Evolutionary conservation across 208 protist genomes (phyloP), one percentile per base, ranked within the genome.

Genomic region (Porcisia hertigi): DNA sequence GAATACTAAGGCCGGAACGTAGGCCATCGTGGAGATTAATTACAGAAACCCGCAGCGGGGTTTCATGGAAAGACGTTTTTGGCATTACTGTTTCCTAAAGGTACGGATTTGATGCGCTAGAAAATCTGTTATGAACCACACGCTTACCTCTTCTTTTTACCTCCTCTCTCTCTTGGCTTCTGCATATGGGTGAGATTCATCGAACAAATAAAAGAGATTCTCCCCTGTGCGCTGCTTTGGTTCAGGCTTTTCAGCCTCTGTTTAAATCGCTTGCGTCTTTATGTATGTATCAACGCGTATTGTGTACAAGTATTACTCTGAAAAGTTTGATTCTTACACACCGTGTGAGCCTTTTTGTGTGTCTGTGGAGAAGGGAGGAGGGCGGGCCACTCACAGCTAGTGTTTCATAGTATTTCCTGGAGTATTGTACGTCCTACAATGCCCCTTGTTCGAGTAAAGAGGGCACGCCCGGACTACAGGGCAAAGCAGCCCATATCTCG

Each of bases 241-340:
- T 54, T 39, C 41, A 77, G 83, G 86, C 86, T 90, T 86, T 79
- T 88, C 74, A 88, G 86, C 83, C 83, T 73, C 30, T 57, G 23
- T 57, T 69, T 53, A 20, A 36, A 36, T 60, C 7, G 57, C 14
- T 60, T 60, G 7, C 14, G 16, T 72, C 77, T 65, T 71, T 75
- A 43, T 74, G 3, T 1, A 4, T 49, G 11, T 34, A 53, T n/a
- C 30, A 73, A 8, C 49, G 12, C 34, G 23, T 45, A 30, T 43
- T 25, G 20, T 23, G 45, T 23, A 49, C 8, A 0, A 52, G 30
- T 53, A 45, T 69, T 41, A 43, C n/a, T 59, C n/a, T 5, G 47
- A 43, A 43, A 1, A 57, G 30, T 58, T 41, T 55, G 14, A 11
- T 25, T 49, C 45, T 9, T 23, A 25, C 47, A n/a, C 43, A 39